Evolutionary conservation across 768 basidiomycete genomes (phyloP), one percentile per base, ranked within the genome.

Genomic region (Gloeostereum incarnatum): DNA sequence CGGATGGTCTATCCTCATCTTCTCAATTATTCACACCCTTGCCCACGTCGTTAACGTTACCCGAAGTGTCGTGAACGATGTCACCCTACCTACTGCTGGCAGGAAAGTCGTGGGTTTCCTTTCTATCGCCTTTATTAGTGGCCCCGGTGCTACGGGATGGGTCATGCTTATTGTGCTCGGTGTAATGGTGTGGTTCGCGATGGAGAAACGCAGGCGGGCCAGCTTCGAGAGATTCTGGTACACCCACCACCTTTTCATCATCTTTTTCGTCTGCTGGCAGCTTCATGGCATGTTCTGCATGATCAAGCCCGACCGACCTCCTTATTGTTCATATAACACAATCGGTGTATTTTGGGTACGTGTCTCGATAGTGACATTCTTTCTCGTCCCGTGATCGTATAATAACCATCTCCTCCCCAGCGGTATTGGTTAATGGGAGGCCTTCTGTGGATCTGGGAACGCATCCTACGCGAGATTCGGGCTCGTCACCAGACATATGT

Each of bases 271-370:
- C 56, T 66, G 69, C 54, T 96, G 93, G 93, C 93, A 97, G 57
- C 66, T 94, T 21, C 92, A 93, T 53, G 91, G 91, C 38, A 84
- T 93, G 85, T 93, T 89, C 75, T 92, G 90, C 63, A 90, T 92
- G 87, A 89, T 93, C 63, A 64, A 86, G 60, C 91, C 92, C 18
- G 90, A 96, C 59, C 69, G 85, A 39, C 71, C 85, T 1, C 90
- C 90, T 0, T 92, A 69, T 60, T 98, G 93, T 62, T 87, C 85
- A 3, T 83, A 58, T 58, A 84, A 83, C 54, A 74, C 63, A 25
- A 81, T 93, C 45, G 93, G 91, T 48, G 89, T 94, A 44, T 97
- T 98, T 67, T 98, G 94, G 93, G 88, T 89, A 46, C 38, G 80
- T 63, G 10, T 19, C 9, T n/a, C 31, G 6, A 32, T 29, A 19